These are phyloP conservation scores for Raddia guianensis DNA, from an alignment of 176 grass and related monocot genomes.

Conservation along the genomic window DNA sequence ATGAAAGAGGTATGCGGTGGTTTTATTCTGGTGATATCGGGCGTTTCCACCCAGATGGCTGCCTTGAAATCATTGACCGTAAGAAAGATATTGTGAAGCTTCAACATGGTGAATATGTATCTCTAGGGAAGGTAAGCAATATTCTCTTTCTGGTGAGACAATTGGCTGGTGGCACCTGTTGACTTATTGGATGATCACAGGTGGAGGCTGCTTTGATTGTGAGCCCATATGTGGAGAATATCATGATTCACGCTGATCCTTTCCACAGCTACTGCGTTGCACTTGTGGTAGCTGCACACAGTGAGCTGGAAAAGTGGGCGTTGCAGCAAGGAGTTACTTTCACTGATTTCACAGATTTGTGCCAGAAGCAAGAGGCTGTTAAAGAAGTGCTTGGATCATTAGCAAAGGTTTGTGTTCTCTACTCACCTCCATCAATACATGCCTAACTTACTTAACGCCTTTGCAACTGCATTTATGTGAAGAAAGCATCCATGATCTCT, in stretches of 20 bases:
- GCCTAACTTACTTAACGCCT: conserved; percentile 8
- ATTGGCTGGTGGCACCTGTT: conserved; percentile 15
- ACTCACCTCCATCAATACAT: background rate
- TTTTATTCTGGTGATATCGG: conserved; percentile 96
- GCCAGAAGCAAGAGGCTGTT: conserved; percentile 74
- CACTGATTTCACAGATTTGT: conserved; percentile 67
- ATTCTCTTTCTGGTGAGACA: conserved; percentile 35
- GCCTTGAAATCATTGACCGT: conserved; percentile 94
- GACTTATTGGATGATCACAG: conserved; percentile 51
- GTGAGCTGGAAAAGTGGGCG: conserved; percentile 77
- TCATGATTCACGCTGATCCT: conserved; percentile 90
- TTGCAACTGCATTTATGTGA: conserved; percentile 23
- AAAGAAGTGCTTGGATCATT: conserved; percentile 86
- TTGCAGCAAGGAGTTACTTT: conserved; percentile 58
- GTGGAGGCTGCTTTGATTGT: conserved; percentile 77
- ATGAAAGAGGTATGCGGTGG: conserved; percentile 83
- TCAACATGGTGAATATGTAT: conserved; percentile 98
- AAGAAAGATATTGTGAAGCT: conserved; percentile 99
- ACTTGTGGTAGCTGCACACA: conserved; percentile 64
- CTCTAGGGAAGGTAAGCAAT: conserved; percentile 77
- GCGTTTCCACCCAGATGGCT: conserved; percentile 86
- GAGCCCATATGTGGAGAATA: conserved; percentile 85
- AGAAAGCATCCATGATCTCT: background rate
- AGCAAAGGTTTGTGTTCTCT: conserved; percentile 59
- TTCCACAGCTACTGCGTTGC: conserved; percentile 86